Percentiles rank a stretch among this genome's conserved stretches.
phyloP scores from a whole-genome alignment of 192 early-diverging fungal genomes.

The Oehlia diaphana region DNA sequence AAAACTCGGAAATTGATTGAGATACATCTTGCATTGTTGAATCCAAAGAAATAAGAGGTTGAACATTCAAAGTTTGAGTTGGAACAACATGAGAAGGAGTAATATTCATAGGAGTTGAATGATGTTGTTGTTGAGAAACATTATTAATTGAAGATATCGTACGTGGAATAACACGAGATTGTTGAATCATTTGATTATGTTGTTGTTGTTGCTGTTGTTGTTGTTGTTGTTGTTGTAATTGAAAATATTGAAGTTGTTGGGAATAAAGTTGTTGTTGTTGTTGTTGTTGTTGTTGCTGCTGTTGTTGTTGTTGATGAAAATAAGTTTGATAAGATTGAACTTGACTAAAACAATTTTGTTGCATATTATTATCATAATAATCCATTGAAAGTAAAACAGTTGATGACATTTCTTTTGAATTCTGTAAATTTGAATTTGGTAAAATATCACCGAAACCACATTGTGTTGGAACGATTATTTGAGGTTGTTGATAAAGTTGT shows the following conservation, averaged over 20 bases:
- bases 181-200: background rate
- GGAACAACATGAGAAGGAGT: background rate
- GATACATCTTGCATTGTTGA: background rate
- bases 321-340: background rate
- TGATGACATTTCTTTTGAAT: background rate
- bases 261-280: background rate
- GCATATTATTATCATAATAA: background rate
- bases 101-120: background rate
- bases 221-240: background rate
- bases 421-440: background rate
- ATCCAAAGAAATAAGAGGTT: background rate
- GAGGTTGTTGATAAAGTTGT: slow-evolving; percentile 11
- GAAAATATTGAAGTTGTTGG: background rate
- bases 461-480: slow-evolving; percentile 21
- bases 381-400: background rate
- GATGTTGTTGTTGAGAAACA: background rate
- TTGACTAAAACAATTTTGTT: slow-evolving; percentile 1
- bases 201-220: no score
- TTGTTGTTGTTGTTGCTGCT: no score
- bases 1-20: background rate
- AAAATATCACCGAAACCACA: background rate
- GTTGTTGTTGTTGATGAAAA: no score
- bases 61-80: background rate
- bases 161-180: background rate
- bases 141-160: background rate